Evolutionary conservation across 177 flowering plant genomes (phyloP), one percentile per base, ranked within the genome.

Genomic region (Vitis hybrid): DNA sequence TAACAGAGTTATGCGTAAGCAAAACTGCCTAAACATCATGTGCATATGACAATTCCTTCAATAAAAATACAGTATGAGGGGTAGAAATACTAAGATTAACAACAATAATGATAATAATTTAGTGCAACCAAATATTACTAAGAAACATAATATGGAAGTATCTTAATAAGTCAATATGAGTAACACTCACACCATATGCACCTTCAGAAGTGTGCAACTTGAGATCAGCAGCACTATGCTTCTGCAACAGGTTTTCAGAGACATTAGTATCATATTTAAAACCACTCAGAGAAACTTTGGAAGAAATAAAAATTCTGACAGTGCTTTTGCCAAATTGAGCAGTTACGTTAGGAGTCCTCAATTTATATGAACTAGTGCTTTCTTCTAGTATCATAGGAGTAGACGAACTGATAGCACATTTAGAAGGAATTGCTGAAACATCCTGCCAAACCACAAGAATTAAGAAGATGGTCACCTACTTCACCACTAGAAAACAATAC

Each of bases 281-380:
- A 51, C 75, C 81, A 62, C 80, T 79, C 2, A 67, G 69, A 68
- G 71, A 77, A 78, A 64, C 26, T 63, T 78, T 72, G 54, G 87
- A 79, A 64, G 60, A 66, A 71, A 60, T 59, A 45, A 65, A 66
- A 70, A 61, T 78, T 69, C 75, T 81, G 59, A 69, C 71, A 17
- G 48, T 51, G 59, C 74, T 69, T 68, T 70, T 71, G 19, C 69
- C 72, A 74, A 70, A 64, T 61, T 72, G 75, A 69, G 77, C 59
- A 50, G 70, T 68, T 45, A 61, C 54, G 56, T 69, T 82, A 51
- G 81, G 78, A 77, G 78, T 73, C 55, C 59, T 69, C 17, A 83
- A 80, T 82, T 80, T 89, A 77, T 72, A 70, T 51, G 97, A 90
- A 76, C 84, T 84, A 56, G 81, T 67, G 68, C 92, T 89, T 75